Conservation (phyloP, 2,329 filamentous ascomycete genomes). For the Stemphylium lycopersici region DNA sequence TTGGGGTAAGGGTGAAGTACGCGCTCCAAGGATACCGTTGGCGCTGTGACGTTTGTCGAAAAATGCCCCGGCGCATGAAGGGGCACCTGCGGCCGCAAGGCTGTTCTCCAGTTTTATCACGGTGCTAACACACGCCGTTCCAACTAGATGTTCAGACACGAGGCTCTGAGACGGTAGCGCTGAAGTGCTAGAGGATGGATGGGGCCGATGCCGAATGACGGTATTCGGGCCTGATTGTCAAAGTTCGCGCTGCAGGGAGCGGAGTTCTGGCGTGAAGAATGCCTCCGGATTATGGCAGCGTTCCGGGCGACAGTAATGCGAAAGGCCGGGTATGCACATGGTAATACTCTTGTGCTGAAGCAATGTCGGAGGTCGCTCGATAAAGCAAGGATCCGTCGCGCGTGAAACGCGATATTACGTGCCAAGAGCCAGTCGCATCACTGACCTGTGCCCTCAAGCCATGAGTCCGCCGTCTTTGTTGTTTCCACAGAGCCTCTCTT, state of each 20-base stretch:
- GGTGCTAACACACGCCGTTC: constrained; percentile 6
- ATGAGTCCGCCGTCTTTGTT: not conserved
- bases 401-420: constrained; percentile 13
- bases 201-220: not conserved
- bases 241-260: not conserved
- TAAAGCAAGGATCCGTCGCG: constrained; percentile 7
- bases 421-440: constrained; percentile 9
- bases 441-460: not conserved
- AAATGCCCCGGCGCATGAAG: constrained; percentile 10
- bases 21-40: constrained; percentile 4
- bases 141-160: constrained; percentile 7
- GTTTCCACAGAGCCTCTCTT: not conserved
- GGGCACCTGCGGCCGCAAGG: constrained; percentile 5
- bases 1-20: not conserved
- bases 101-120: constrained; percentile 7
- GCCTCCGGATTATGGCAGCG: not conserved
- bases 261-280: not conserved
- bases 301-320: not conserved
- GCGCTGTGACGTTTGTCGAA: not conserved
- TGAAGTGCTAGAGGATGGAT: not conserved
- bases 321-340: not conserved
- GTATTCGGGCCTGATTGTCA: not conserved
- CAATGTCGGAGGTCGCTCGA: constrained; percentile 8
- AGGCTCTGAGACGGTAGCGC: constrained; percentile 10
- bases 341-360: constrained; percentile 2